Evolutionary conservation across 192 early-diverging fungal genomes (phyloP), one percentile per base, ranked within the genome.

Genomic region (Gonapodya sp.): DNA sequence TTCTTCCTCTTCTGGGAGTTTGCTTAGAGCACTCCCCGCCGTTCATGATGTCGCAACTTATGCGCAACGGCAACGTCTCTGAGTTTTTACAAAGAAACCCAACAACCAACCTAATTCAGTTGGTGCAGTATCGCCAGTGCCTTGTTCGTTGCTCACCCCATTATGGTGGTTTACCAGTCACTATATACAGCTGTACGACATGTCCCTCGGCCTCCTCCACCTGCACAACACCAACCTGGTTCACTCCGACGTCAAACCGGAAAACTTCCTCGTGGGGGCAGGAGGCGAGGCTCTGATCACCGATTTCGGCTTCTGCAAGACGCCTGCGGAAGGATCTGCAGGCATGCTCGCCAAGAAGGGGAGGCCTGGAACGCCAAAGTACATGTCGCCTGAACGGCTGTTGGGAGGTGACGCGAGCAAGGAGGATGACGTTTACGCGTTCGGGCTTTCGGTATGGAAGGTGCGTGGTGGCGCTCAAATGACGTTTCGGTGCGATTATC

Each of bases 1-100:
- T 64, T 64, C 46, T 64, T 64, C 46, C 46, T 24, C 46, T 64
- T 64, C 46, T 64, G 8, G 46, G 46, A 64, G 46, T 64, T 64
- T 64, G 46, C 46, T 24, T 64, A 16, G 46, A 64, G 46, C 46
- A 64, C 46, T 64, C 46, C 46, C 46, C 46, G 24, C 46, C 46
- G 46, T 64, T 64, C 46, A 64, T 64, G 46, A 64, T 64, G 46
- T 64, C 46, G 46, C 46, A 64, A 64, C 46, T 64, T 24, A 64
- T 64, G 46, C 46, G 46, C 46, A 64, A 64, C 24, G 46, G 46
- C 24, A 64, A 64, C 46, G 46, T 64, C 24, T 64, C 46, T 8
- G 46, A 64, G 24, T 64, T 16, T 24, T 64, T 64, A 64, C 46
- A 64, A 64, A 64, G 46, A 64, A 64, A 64, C 46, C n/a, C 46